A percentile compares a stretch with the other conserved stretches of the same genome.
phyloP scores from a whole-genome alignment of 2,329 filamentous ascomycete species.

The Stagonosporopsis rhizophila region DNA sequence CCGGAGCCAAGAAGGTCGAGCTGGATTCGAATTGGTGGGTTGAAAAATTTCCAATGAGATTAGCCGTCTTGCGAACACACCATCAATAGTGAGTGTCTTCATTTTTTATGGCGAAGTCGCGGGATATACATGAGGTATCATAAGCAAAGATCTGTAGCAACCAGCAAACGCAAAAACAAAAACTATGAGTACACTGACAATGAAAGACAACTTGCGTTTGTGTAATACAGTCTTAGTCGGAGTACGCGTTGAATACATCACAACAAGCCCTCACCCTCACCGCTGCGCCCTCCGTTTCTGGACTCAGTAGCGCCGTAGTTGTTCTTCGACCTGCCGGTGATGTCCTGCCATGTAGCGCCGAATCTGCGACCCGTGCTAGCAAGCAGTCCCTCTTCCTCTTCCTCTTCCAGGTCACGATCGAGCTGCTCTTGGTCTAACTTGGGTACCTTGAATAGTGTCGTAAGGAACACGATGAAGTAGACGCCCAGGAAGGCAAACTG shows the following conservation, averaged over 20 bases:
- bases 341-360: conserved; percentile 87
- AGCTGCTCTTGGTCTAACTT: conserved; percentile 76
- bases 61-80: too few relatives aligned
- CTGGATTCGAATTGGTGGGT: too few relatives aligned
- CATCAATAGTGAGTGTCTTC: not conserved
- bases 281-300: conserved; percentile 29
- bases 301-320: conserved; percentile 42
- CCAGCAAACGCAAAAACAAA: not conserved
- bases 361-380: conserved; percentile 83
- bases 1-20: too few relatives aligned
- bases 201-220: too few relatives aligned
- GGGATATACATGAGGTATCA: conserved; percentile 12
- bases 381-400: conserved; percentile 91
- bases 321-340: conserved; percentile 66
- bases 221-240: not conserved
- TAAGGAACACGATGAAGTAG: conserved; percentile 81
- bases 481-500: conserved; percentile 89
- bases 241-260: not conserved
- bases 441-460: conserved; percentile 80
- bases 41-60: too few relatives aligned
- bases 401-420: conserved; percentile 88
- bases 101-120: not conserved
- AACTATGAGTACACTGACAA: not conserved
- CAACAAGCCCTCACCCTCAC: conserved; percentile 9
- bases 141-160: not conserved